These are phyloP conservation scores for Pisolithus tinctorius DNA, from an alignment of 768 basidiomycete genomes.

Conservation along the genomic window DNA sequence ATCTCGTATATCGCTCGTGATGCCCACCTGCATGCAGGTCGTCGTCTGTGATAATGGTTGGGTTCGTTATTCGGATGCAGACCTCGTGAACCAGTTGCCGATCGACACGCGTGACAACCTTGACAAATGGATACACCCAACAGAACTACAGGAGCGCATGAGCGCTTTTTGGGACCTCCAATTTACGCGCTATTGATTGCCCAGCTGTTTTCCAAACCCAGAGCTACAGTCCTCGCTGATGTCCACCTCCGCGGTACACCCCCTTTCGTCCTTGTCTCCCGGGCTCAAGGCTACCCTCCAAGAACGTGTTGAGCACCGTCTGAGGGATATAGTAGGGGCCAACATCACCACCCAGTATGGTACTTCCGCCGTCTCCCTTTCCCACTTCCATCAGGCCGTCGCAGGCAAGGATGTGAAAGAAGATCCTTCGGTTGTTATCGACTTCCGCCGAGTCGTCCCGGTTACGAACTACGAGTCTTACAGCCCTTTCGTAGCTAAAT, in stretches of 20 bases:
- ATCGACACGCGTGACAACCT: no score
- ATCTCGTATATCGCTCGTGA: no score
- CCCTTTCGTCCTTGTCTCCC: neutral
- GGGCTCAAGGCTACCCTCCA: neutral
- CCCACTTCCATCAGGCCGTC: no score
- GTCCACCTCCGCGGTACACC: neutral
- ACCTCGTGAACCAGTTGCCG: no score
- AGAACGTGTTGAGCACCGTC: neutral
- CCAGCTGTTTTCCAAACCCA: neutral
- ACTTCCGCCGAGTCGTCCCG: conserved; percentile 1
- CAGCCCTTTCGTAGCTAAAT: neutral
- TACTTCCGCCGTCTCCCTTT: neutral
- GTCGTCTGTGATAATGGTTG: no score
- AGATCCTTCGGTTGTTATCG: neutral
- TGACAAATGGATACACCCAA: no score
- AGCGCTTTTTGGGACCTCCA: no score
- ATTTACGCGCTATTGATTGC: no score
- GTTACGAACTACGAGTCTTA: conserved; percentile 4
- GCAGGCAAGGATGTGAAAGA: no score
- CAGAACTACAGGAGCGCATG: no score
- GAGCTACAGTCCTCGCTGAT: neutral
- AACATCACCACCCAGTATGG: neutral
- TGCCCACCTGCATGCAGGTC: no score
- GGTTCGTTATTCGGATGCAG: no score
- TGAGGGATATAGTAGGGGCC: neutral